Evolutionary conservation across 805 yeast genomes (phyloP).

Genomic region (Ogataea glucozyma): DNA sequence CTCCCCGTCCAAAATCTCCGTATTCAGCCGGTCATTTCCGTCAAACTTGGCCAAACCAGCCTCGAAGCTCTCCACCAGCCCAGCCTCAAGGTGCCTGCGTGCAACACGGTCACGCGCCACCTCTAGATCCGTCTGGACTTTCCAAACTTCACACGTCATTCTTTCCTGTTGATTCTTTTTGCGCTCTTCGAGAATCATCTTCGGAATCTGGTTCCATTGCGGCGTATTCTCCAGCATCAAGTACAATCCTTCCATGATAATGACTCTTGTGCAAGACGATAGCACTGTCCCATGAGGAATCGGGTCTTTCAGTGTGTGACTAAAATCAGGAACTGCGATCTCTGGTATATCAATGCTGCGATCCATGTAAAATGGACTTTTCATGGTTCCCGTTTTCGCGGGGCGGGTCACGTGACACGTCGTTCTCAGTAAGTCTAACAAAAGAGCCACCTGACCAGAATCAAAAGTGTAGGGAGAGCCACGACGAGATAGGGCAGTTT

Average conservation of each 20-base stretch:
- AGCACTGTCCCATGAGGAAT: slow-evolving; percentile 51
- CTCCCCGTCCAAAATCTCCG: slow-evolving; percentile 32
- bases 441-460: slow-evolving; percentile 44
- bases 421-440: slow-evolving; percentile 34
- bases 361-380: slow-evolving; percentile 15
- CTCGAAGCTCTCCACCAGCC: slow-evolving; percentile 46
- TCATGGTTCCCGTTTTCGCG: background rate
- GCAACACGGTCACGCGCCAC: slow-evolving; percentile 61
- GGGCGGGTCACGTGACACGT: slow-evolving; percentile 25
- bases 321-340: slow-evolving; percentile 66
- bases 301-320: slow-evolving; percentile 76
- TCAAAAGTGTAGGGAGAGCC: slow-evolving; percentile 92
- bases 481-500: slow-evolving; percentile 59
- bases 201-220: slow-evolving; percentile 56
- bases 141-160: slow-evolving; percentile 46
- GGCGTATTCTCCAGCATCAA: slow-evolving; percentile 52
- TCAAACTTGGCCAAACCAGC: slow-evolving; percentile 55
- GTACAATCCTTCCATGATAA: slow-evolving; percentile 78
- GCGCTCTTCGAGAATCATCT: slow-evolving; percentile 30
- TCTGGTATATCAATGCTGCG: slow-evolving; percentile 31
- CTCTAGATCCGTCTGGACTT: slow-evolving; percentile 47
- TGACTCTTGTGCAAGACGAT: slow-evolving; percentile 46
- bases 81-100: slow-evolving; percentile 62
- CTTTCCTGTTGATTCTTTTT: background rate
- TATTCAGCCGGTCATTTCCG: slow-evolving; percentile 66